Evolutionary conservation across 2,329 filamentous ascomycete genomes (phyloP).

Genomic region (Pseudogymnoascus sp.): DNA sequence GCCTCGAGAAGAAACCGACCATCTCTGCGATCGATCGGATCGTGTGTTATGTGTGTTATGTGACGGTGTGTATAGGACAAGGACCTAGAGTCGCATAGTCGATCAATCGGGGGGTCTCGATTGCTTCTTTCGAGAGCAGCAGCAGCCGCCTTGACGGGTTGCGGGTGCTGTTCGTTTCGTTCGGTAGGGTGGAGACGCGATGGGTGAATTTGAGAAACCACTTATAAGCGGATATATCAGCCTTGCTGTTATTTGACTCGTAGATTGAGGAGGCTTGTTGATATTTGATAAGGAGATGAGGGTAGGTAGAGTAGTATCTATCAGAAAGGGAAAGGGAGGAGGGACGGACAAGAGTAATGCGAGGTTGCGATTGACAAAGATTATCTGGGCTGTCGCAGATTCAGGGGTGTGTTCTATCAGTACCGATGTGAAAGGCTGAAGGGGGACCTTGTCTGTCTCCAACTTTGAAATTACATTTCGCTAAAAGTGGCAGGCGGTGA

Average conservation of each 20-base stretch:
- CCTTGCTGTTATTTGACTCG: neutral
- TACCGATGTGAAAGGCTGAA: neutral
- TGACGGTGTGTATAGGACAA: neutral
- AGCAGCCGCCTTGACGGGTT: neutral
- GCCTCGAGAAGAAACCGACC: conserved; percentile 27
- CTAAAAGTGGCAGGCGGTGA: neutral
- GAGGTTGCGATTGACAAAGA: neutral
- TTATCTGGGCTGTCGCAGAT: neutral
- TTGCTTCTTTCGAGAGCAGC: neutral
- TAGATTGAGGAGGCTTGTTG: neutral
- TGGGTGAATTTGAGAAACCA: neutral
- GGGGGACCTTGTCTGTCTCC: neutral
- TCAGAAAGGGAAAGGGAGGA: neutral
- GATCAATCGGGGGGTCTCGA: neutral
- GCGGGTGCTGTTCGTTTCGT: neutral
- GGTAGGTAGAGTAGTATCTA: neutral
- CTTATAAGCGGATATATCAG: neutral
- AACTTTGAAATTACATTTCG: conserved; percentile 7
- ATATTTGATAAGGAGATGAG: neutral
- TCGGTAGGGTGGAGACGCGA: neutral
- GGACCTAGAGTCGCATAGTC: conserved; percentile 1
- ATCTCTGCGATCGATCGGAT: conserved; percentile 14
- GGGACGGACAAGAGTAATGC: neutral
- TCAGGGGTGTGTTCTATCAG: neutral
- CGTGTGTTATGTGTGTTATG: neutral